Conservation (phyloP, 1,139 yeast genomes). For the Yamadazyma songkhlaensis region DNA sequence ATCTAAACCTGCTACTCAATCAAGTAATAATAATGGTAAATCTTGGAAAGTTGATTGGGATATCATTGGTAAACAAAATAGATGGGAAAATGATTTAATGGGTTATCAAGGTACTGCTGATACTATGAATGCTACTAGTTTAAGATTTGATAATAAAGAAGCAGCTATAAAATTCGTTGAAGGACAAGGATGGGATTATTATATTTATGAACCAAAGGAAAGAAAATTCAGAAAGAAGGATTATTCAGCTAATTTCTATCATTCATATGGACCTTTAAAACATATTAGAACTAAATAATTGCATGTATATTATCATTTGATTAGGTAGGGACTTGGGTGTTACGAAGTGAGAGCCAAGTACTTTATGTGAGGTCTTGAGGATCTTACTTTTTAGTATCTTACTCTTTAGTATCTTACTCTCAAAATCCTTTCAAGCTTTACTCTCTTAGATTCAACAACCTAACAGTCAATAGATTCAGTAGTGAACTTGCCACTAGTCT, state of each 20-base stretch:
- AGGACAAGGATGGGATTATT: constrained; percentile 85
- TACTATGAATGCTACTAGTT: constrained; percentile 81
- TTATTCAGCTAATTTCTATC: constrained; percentile 69
- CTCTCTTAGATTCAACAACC: too few relatives aligned
- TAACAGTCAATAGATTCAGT: too few relatives aligned
- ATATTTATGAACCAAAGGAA: constrained; percentile 76
- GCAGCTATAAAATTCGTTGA: constrained; percentile 78
- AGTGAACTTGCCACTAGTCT: too few relatives aligned
- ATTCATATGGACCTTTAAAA: constrained; percentile 70
- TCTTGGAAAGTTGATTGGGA: constrained; percentile 88
- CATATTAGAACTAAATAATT: constrained; percentile 74
- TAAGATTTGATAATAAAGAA: constrained; percentile 73
- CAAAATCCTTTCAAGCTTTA: too few relatives aligned
- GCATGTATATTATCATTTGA: constrained; percentile 3
- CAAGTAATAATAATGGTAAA: constrained; percentile 55
- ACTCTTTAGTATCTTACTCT: too few relatives aligned
- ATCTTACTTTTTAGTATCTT: too few relatives aligned
- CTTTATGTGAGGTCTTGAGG: too few relatives aligned
- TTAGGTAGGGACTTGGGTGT: too few relatives aligned
- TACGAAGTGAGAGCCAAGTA: too few relatives aligned
- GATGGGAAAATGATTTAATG: constrained; percentile 89
- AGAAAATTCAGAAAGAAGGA: constrained; percentile 75
- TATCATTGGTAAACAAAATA: constrained; percentile 67
- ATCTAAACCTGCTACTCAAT: constrained; percentile 80
- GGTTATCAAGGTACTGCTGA: constrained; percentile 84